phyloP scores from a whole-genome alignment of 345 rosid species.

The Schrenkiella parvula region DNA sequence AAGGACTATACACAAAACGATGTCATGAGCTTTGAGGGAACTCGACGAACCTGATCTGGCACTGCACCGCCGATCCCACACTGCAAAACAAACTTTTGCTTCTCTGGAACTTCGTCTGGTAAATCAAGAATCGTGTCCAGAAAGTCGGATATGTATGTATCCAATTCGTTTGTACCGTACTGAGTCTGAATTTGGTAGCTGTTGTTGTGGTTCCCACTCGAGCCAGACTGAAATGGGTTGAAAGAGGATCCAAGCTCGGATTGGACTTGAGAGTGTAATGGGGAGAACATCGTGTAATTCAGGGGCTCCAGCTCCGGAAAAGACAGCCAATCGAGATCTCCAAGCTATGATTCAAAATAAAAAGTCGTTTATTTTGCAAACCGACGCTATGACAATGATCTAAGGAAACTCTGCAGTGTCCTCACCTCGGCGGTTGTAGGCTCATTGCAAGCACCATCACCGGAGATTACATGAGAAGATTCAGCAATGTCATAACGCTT shows the following conservation, averaged over 20 bases:
- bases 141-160: conserved; percentile 38
- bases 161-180: conserved; percentile 34
- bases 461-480: conserved; percentile 8
- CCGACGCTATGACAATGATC: background rate
- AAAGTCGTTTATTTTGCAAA: background rate
- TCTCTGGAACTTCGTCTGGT: conserved; percentile 32
- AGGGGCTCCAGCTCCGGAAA: conserved; percentile 24
- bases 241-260: conserved; percentile 37
- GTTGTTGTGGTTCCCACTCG: background rate
- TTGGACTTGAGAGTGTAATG: conserved; percentile 41
- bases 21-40: background rate
- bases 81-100: conserved; percentile 4
- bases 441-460: conserved; percentile 25
- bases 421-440: conserved; percentile 37
- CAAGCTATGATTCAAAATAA: conserved; percentile 27
- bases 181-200: conserved; percentile 23
- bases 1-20: background rate
- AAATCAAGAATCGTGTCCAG: conserved; percentile 40
- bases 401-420: background rate
- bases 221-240: conserved; percentile 22
- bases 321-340: conserved; percentile 27
- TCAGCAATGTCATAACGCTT: conserved; percentile 9
- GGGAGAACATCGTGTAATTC: conserved; percentile 41
- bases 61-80: background rate
- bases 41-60: conserved; percentile 23